Evolutionary conservation across 768 basidiomycete species (phyloP), one percentile per base, ranked within the genome.

Genomic region (Clitopilus hobsonii): DNA sequence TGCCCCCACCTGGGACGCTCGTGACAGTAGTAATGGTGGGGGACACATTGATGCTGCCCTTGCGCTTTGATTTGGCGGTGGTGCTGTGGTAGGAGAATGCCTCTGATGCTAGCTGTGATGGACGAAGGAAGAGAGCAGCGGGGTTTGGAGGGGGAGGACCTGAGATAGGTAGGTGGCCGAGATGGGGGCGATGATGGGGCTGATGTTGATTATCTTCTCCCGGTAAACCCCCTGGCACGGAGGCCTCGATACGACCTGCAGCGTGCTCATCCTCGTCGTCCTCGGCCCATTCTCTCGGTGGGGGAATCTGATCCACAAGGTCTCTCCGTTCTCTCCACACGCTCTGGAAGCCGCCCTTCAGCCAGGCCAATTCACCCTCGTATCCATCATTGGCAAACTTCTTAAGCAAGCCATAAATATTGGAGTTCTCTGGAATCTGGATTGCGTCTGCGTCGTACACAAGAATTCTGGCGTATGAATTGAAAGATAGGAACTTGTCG

Each of bases 361-460:
- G 68, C 85, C 91, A 96, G 26, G 72, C 76, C 3, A 98, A 77
- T 48, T 86, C 76, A 16, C 89, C 86, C 0, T 65, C 38, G 60
- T 75, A 81, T 14, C 69, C 72, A 51, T 77, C 77, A 51, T 76
- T 75, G 51, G 76, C 77, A 65, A 93, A 90, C 66, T 93, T 93
- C 61, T 83, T 79, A 53, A 93, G 76, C 22, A 93, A 79, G 8
- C 89, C 88, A 13, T 79, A 70, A 50, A 92, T 79, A 63, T 90
- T 89, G 55, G 80, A 81, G 2, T 83, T 81, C 11, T 88, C 84
- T 0, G 80, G 72, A 3, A 91, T 77, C 28, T 71, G 36, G 0
- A 63, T 56, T 0, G 89, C 84, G 67, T 98, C 95, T 1, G 86
- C 84, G 65, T 98, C 95, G 60, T 97, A 88, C 28, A 95, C 86